Conservation (phyloP, 2,329 filamentous ascomycete genomes). For the Exophiala sp. region DNA sequence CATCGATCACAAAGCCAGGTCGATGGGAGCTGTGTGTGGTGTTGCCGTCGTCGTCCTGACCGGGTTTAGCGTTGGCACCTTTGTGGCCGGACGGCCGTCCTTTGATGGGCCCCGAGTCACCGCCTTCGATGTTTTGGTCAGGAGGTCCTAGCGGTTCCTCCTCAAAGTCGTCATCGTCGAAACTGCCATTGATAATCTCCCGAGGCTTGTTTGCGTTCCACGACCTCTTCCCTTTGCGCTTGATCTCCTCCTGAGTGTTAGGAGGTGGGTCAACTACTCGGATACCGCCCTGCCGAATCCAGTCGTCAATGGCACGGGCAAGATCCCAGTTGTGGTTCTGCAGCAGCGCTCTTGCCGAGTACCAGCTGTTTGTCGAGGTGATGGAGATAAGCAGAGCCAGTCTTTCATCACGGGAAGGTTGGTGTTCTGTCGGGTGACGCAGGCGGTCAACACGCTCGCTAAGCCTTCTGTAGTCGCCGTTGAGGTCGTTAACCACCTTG, state of each 20-base stretch:
- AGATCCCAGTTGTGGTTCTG: conserved; percentile 9
- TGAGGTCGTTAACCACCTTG: background rate
- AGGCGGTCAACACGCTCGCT: background rate
- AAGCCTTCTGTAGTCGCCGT: background rate
- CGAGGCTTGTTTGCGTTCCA: background rate
- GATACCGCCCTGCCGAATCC: conserved; percentile 43
- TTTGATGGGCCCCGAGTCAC: background rate
- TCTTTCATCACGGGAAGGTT: conserved; percentile 1
- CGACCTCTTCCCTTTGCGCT: background rate
- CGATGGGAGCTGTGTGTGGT: background rate
- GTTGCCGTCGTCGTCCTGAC: background rate
- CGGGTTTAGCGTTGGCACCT: background rate
- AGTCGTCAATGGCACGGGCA: conserved; percentile 76
- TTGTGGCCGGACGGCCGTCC: no score
- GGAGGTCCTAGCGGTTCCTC: background rate
- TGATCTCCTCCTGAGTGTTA: background rate
- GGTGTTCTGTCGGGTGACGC: background rate
- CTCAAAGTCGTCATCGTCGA: background rate
- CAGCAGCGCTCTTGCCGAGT: background rate
- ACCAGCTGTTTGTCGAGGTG: conserved; percentile 11
- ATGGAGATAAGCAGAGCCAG: conserved; percentile 14
- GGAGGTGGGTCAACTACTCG: background rate
- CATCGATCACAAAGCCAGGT: conserved; percentile 4
- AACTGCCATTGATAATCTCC: background rate
- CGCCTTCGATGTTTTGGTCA: background rate